phyloP scores from a whole-genome alignment of 2,329 filamentous ascomycete genomes.

The Sphaerulina musiva region DNA sequence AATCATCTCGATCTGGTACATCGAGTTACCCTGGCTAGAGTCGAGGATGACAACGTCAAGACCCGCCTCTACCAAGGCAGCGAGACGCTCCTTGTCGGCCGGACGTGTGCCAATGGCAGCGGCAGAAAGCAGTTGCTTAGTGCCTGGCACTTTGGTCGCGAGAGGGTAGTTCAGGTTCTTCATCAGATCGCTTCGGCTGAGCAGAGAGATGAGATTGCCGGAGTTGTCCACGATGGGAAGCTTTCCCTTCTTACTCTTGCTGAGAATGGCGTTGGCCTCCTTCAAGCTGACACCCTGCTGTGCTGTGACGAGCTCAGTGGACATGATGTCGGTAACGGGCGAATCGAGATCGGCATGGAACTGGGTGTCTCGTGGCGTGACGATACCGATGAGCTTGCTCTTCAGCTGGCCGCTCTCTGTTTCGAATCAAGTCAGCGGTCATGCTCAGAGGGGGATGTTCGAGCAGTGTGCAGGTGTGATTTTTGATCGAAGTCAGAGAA shows the following conservation, averaged over 20 bases:
- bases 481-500: constrained; percentile 24
- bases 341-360: constrained; percentile 73
- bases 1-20: constrained; percentile 98
- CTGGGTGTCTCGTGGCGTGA: constrained; percentile 96
- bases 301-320: constrained; percentile 86
- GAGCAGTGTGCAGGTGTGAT: neutral
- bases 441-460: neutral
- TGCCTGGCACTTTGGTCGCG: constrained; percentile 90
- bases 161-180: constrained; percentile 98
- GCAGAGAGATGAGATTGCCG: constrained; percentile 63
- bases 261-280: constrained; percentile 89
- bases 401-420: constrained; percentile 85
- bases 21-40: constrained; percentile 94
- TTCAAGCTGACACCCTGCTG: constrained; percentile 70
- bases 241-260: constrained; percentile 89
- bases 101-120: constrained; percentile 92
- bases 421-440: too few relatives aligned
- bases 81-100: constrained; percentile 80
- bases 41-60: constrained; percentile 93
- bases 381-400: constrained; percentile 93
- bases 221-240: constrained; percentile 46
- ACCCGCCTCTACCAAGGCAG: constrained; percentile 86
- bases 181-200: constrained; percentile 90
- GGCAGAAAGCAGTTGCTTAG: constrained; percentile 94
- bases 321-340: constrained; percentile 85